These are phyloP conservation scores for Oryza punctata DNA, from an alignment of 176 grass and related monocot species.

Conservation along the genomic window DNA sequence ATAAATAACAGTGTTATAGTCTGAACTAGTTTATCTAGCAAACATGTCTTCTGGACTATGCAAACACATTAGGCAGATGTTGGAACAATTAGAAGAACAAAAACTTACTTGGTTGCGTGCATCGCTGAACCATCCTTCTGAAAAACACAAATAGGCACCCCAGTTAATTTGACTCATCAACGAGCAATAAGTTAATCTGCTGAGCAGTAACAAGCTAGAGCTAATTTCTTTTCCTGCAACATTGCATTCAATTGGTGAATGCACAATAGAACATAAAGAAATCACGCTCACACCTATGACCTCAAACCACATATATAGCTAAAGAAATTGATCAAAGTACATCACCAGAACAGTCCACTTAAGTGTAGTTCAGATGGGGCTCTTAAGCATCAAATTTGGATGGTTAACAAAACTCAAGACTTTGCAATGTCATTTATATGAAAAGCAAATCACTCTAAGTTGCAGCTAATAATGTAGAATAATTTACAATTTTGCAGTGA, in stretches of 20 bases:
- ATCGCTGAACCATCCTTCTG: slow-evolving; percentile 90
- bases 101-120: slow-evolving; percentile 70
- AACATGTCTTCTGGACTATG: background rate
- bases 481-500: background rate
- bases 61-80: background rate
- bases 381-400: background rate
- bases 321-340: background rate
- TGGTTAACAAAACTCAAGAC: background rate
- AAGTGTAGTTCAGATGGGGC: background rate
- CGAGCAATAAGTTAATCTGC: background rate
- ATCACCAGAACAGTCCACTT: background rate
- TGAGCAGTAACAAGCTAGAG: slow-evolving; percentile 16
- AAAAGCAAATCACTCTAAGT: background rate
- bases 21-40: background rate
- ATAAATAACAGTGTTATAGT: background rate
- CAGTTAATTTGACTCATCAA: background rate
- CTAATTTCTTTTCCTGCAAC: background rate
- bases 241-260: background rate
- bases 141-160: slow-evolving; percentile 28
- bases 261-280: background rate
- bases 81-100: slow-evolving; percentile 6
- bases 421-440: background rate
- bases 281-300: background rate
- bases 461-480: background rate
- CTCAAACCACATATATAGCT: background rate